Conservation (phyloP, 139 green algal species). For the Chlorella sp. region DNA sequence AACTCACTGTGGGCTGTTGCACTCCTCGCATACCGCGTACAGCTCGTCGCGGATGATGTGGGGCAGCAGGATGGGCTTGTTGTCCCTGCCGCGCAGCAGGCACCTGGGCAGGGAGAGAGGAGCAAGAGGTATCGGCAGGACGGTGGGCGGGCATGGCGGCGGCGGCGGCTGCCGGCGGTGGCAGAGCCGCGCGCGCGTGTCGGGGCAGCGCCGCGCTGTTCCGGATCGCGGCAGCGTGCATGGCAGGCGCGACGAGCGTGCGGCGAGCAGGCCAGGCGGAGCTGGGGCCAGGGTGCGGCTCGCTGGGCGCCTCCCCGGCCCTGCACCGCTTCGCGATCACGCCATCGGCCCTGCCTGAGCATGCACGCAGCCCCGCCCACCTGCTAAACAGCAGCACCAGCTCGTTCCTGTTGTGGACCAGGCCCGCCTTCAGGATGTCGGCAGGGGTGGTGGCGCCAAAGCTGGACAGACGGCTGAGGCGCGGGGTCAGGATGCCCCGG, state of each 20-base stretch:
- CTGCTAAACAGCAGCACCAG: conserved; percentile 51
- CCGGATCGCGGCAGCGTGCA: background rate
- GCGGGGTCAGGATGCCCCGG: background rate
- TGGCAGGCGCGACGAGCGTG: background rate
- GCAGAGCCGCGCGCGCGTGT: too few species aligned
- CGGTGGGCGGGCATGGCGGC: background rate
- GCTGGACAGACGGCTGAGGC: background rate
- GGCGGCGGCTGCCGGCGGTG: background rate
- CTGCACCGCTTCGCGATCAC: too few species aligned
- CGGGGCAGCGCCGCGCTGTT: background rate
- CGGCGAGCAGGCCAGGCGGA: background rate
- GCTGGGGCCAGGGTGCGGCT: too few species aligned
- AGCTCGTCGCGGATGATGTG: conserved; percentile 57
- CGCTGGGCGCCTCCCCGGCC: too few species aligned
- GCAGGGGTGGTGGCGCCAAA: background rate
- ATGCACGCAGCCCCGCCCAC: background rate
- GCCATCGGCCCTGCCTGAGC: too few species aligned
- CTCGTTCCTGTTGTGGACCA: conserved; percentile 42
- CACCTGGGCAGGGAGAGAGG: conserved; percentile 7
- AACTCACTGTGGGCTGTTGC: conserved; percentile 4
- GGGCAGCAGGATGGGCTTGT: conserved; percentile 55
- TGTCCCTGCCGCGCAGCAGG: conserved; percentile 18
- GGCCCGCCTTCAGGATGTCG: conserved; percentile 8
- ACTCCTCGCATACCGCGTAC: conserved; percentile 37
- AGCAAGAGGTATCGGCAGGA: too few species aligned